phyloP scores from a whole-genome alignment of 768 basidiomycete species.

The Dendrothele bispora region DNA sequence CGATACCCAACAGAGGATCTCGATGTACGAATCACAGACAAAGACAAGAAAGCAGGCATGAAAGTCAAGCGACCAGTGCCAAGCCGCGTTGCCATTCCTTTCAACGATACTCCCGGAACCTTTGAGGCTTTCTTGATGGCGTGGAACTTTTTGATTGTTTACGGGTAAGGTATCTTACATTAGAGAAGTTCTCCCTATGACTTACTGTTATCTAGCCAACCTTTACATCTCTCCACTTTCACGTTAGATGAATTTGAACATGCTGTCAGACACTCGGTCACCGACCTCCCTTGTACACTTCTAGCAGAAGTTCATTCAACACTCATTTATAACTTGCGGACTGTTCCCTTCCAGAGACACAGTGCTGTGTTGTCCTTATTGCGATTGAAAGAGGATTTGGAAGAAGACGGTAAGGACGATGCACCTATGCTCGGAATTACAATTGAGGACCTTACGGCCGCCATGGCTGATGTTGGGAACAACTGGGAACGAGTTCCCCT shows the following conservation, averaged over 20 bases:
- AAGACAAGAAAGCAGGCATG: conserved; percentile 80
- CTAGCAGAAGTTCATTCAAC: conserved; percentile 88
- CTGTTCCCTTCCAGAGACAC: conserved; percentile 74
- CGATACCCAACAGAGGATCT: conserved; percentile 94
- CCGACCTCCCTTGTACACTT: conserved; percentile 71
- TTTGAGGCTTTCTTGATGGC: conserved; percentile 89
- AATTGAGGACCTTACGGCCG: conserved; percentile 60
- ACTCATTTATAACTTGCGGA: conserved; percentile 87
- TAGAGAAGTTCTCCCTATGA: neutral
- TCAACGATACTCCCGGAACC: conserved; percentile 56
- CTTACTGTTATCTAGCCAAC: conserved; percentile 54
- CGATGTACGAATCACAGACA: conserved; percentile 76
- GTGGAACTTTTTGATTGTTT: conserved; percentile 94
- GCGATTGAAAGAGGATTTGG: conserved; percentile 40
- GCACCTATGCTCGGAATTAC: conserved; percentile 52
- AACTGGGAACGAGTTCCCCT: conserved; percentile 83
- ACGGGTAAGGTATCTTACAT: conserved; percentile 64
- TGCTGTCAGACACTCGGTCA: conserved; percentile 73
- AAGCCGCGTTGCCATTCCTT: conserved; percentile 63
- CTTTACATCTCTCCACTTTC: conserved; percentile 83
- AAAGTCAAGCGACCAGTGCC: conserved; percentile 67
- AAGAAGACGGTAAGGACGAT: conserved; percentile 41
- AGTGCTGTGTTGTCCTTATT: conserved; percentile 71
- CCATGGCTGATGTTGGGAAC: conserved; percentile 80
- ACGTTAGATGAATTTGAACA: conserved; percentile 92